Percentiles rank a stretch among this genome's conserved stretches.
Conservation (phyloP, 2,329 filamentous ascomycete species). For the Xylaria sp. region DNA sequence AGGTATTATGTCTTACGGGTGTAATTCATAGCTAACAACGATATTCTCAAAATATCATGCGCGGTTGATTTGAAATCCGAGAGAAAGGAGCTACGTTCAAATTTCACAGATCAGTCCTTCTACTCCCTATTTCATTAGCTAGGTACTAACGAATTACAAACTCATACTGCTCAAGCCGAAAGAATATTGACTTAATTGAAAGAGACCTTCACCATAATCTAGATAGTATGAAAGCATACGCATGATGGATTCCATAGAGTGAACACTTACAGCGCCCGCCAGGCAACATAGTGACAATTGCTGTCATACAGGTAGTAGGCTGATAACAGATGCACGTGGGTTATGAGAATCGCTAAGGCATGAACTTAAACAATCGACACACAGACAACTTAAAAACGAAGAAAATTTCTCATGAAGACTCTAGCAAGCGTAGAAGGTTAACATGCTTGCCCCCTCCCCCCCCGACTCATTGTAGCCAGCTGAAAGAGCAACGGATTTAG, state of each 20-base stretch:
- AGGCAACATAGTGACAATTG: not conserved
- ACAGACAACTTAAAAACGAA: too few species aligned
- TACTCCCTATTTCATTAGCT: not conserved
- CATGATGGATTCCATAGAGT: too few species aligned
- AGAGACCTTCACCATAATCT: not conserved
- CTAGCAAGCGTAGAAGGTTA: too few species aligned
- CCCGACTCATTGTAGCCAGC: too few species aligned
- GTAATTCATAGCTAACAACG: not conserved
- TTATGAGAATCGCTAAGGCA: too few species aligned
- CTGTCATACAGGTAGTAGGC: not conserved
- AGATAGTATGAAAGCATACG: not conserved
- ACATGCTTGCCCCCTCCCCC: too few species aligned
- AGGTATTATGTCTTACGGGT: not conserved
- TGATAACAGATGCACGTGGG: not conserved
- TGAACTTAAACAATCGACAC: too few species aligned
- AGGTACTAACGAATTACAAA: not conserved
- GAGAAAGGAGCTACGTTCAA: not conserved
- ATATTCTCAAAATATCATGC: not conserved
- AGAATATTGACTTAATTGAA: not conserved
- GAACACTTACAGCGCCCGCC: not conserved
- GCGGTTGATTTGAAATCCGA: too few species aligned
- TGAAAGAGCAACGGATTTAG: too few species aligned
- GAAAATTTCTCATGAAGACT: too few species aligned
- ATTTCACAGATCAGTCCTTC: not conserved
- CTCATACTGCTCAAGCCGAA: not conserved